Evolutionary conservation across 2,329 filamentous ascomycete genomes (phyloP).

Genomic region (Epicoccum sorghinum): DNA sequence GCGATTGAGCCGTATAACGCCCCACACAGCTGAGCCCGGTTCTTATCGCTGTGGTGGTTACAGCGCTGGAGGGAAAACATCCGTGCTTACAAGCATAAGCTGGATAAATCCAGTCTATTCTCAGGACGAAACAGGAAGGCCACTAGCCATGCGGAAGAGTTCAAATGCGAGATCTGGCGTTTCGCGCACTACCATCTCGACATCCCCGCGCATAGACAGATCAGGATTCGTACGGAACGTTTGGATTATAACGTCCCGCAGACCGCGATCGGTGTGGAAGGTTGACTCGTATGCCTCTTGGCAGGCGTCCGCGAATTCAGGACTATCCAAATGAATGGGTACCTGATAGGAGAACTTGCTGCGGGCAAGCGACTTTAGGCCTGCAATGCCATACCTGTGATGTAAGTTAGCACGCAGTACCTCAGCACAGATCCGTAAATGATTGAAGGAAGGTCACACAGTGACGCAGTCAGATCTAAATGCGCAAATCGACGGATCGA

Average conservation of each 20-base stretch:
- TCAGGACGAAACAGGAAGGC: slow-evolving; percentile 50
- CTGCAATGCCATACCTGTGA: slow-evolving; percentile 53
- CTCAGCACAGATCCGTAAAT: slow-evolving; percentile 10
- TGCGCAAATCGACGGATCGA: slow-evolving; percentile 13
- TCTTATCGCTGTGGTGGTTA: not conserved
- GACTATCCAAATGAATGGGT: slow-evolving; percentile 51
- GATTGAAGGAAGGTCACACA: slow-evolving; percentile 16
- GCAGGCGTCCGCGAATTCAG: slow-evolving; percentile 56
- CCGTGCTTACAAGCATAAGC: slow-evolving; percentile 3
- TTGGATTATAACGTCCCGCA: slow-evolving; percentile 56
- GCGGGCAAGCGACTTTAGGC: slow-evolving; percentile 54
- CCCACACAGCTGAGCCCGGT: not conserved
- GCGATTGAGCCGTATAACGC: not conserved
- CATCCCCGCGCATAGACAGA: slow-evolving; percentile 53
- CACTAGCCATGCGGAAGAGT: slow-evolving; percentile 55
- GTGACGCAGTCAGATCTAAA: slow-evolving; percentile 31
- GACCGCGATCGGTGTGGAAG: slow-evolving; percentile 56
- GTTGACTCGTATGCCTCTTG: slow-evolving; percentile 57
- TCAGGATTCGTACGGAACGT: slow-evolving; percentile 55
- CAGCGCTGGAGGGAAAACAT: not conserved
- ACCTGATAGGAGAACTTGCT: slow-evolving; percentile 55
- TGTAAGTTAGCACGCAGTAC: slow-evolving; percentile 29
- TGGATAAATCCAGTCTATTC: not conserved
- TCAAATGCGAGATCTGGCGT: slow-evolving; percentile 56
- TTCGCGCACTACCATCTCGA: slow-evolving; percentile 52